phyloP scores from a whole-genome alignment of 2,329 filamentous ascomycete genomes.

The Aspergillus quadrilineatus region DNA sequence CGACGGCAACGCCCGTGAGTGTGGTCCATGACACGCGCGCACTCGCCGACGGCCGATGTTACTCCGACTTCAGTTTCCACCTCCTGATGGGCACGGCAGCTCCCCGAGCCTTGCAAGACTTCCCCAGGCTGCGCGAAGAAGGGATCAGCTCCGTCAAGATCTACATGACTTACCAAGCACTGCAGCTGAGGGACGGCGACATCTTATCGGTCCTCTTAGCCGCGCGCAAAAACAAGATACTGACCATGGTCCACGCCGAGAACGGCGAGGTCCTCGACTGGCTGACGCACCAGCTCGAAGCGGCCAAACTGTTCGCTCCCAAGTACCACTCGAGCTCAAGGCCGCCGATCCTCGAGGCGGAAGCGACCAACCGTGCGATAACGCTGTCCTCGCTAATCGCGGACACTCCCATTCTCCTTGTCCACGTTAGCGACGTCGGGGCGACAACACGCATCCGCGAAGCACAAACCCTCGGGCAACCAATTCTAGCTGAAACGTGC shows the following conservation, averaged over 20 bases:
- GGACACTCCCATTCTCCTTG: conserved; percentile 54
- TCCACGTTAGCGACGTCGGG: conserved; percentile 44
- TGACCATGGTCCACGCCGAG: conserved; percentile 48
- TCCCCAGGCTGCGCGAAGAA: conserved; percentile 35
- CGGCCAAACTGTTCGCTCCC: conserved; percentile 35
- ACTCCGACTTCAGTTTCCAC: not conserved
- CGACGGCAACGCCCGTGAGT: not conserved
- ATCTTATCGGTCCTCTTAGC: conserved; percentile 46
- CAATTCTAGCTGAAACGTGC: conserved; percentile 58
- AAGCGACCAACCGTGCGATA: conserved; percentile 53
- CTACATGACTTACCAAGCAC: conserved; percentile 49
- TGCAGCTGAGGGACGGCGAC: conserved; percentile 42
- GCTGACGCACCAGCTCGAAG: conserved; percentile 37
- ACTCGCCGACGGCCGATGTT: not conserved
- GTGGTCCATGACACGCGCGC: not conserved
- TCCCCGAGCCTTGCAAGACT: conserved; percentile 27
- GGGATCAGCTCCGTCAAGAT: conserved; percentile 48
- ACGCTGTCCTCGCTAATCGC: conserved; percentile 48
- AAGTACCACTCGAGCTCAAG: conserved; percentile 45
- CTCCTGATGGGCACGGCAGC: not conserved
- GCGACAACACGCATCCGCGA: not conserved
- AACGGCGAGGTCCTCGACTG: conserved; percentile 46
- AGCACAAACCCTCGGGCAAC: conserved; percentile 39
- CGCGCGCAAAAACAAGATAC: conserved; percentile 43
- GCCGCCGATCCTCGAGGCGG: conserved; percentile 43